Conservation (phyloP, 75 land plant species). For the Cupressus sempervirens region DNA sequence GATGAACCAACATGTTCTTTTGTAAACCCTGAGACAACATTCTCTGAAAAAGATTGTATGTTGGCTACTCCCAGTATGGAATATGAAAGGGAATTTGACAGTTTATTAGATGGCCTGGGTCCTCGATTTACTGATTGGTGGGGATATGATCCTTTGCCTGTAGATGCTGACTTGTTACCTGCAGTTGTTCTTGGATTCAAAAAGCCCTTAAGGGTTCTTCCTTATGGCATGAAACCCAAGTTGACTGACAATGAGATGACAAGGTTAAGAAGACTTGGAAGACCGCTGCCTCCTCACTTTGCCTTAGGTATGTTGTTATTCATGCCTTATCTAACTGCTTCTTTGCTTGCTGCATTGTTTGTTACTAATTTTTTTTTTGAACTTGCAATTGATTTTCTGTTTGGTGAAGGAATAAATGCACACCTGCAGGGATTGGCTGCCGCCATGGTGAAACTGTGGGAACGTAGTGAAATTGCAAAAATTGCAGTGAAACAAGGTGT, state of each 20-base stretch:
- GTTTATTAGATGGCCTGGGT: slow-evolving; percentile 36
- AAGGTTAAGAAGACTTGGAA: slow-evolving; percentile 31
- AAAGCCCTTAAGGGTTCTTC: slow-evolving; percentile 40
- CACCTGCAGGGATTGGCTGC: slow-evolving; percentile 89
- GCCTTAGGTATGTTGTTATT: slow-evolving; percentile 23
- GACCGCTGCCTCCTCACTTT: slow-evolving; percentile 50
- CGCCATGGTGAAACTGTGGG: slow-evolving; percentile 92
- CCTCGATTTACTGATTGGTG: slow-evolving; percentile 52
- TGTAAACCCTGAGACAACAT: not conserved
- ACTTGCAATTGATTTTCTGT: not conserved
- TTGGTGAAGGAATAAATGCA: slow-evolving; percentile 68
- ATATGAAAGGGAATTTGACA: slow-evolving; percentile 31
- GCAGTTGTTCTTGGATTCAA: slow-evolving; percentile 30
- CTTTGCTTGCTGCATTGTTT: not conserved
- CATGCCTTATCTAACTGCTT: not conserved
- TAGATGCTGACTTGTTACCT: slow-evolving; percentile 54
- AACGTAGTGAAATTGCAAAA: slow-evolving; percentile 88
- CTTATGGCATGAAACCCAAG: slow-evolving; percentile 25
- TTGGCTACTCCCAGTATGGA: slow-evolving; percentile 4
- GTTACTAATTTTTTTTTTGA: not conserved
- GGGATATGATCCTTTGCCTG: slow-evolving; percentile 36
- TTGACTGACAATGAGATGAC: slow-evolving; percentile 41
- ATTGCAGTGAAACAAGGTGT: slow-evolving; percentile 92
- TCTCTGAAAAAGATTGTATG: not conserved
- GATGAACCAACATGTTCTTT: not conserved